These are phyloP conservation scores for Trypanosoma lewisi DNA, from an alignment of 208 protist genomes.

Conservation along the genomic window DNA sequence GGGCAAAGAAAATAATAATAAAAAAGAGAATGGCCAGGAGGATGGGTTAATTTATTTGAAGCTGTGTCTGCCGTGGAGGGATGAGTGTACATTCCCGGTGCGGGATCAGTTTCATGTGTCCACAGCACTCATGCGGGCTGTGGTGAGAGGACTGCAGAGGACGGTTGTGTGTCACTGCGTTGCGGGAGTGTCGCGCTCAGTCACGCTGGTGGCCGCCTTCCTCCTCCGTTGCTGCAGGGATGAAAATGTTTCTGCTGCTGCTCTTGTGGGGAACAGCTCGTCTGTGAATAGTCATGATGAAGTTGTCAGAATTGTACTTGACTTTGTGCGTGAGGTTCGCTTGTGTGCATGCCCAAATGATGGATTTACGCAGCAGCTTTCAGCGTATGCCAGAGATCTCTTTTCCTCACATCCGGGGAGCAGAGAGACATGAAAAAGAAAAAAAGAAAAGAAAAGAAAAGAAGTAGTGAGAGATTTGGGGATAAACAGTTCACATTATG, in stretches of 20 bases:
- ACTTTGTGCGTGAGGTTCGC: slow-evolving; percentile 31
- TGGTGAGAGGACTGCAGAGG: slow-evolving; percentile 15
- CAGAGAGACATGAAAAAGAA: background rate
- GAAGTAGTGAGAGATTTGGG: too few relatives aligned
- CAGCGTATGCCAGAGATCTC: slow-evolving; percentile 16
- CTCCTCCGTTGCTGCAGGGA: slow-evolving; percentile 46
- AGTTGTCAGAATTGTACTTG: slow-evolving; percentile 18
- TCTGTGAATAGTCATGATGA: background rate
- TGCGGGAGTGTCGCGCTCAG: slow-evolving; percentile 69
- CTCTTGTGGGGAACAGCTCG: too few relatives aligned
- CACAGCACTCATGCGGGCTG: slow-evolving; percentile 11
- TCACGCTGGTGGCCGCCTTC: slow-evolving; percentile 57
- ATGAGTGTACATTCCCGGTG: slow-evolving; percentile 18
- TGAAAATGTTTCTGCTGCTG: slow-evolving; percentile 21
- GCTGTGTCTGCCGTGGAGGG: slow-evolving; percentile 23
- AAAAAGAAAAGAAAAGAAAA: background rate
- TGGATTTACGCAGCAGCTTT: slow-evolving; percentile 28
- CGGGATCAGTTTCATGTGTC: slow-evolving; percentile 13
- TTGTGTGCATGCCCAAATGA: slow-evolving; percentile 33
- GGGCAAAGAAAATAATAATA: background rate
- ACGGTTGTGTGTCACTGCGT: slow-evolving; percentile 68
- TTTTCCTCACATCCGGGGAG: background rate
- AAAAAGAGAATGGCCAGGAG: background rate
- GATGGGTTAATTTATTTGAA: slow-evolving; percentile 6
- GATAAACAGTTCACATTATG: background rate